Conservation (phyloP, 345 rosid genomes). For the Acer negundo region DNA sequence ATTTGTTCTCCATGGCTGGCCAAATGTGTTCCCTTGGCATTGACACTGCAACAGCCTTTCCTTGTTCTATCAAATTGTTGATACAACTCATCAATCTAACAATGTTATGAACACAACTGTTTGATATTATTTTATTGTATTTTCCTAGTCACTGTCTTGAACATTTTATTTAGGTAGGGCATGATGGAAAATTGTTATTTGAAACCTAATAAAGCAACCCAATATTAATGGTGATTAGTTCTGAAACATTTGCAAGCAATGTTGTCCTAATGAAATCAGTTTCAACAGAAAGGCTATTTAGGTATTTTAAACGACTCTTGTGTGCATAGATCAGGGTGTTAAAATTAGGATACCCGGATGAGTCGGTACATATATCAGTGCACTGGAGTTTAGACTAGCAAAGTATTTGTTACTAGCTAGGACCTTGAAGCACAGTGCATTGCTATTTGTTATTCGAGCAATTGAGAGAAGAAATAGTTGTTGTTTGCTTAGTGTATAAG, state of each 20-base stretch:
- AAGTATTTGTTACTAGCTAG: neutral
- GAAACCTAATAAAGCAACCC: neutral
- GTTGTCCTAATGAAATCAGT: neutral
- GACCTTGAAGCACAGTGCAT: neutral
- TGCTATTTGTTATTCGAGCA: neutral
- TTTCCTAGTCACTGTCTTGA: neutral
- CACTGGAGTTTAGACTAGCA: neutral
- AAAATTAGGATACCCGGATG: neutral
- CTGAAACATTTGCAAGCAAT: neutral
- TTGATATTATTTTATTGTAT: slow-evolving; percentile 3
- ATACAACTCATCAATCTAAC: slow-evolving; percentile 20
- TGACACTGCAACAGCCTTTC: slow-evolving; percentile 17
- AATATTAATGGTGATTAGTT: neutral
- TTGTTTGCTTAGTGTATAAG: neutral
- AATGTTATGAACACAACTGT: slow-evolving; percentile 7
- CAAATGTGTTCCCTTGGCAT: slow-evolving; percentile 9
- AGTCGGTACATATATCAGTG: neutral
- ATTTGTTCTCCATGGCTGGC: neutral
- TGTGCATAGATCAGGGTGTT: neutral
- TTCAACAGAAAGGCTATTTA: neutral
- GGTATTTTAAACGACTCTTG: neutral
- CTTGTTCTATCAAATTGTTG: neutral
- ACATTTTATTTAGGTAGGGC: neutral
- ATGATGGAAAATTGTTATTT: neutral
- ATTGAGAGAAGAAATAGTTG: neutral